These are phyloP conservation scores for Rhododendron williamsianum DNA, from an alignment of 148 eudicot species.

Conservation along the genomic window DNA sequence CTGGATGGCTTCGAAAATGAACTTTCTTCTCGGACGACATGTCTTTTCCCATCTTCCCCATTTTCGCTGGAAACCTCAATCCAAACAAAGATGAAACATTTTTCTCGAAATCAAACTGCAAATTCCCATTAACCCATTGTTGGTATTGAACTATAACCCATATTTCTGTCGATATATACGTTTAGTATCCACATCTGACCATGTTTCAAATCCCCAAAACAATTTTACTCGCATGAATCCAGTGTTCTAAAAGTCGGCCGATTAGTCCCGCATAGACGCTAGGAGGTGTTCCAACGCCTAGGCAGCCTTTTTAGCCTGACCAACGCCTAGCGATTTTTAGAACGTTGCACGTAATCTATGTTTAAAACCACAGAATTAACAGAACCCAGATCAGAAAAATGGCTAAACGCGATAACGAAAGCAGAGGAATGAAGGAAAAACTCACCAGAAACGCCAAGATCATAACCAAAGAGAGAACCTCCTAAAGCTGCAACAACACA, in stretches of 20 bases:
- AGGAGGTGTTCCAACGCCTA: too few relatives aligned
- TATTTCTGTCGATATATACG: neutral
- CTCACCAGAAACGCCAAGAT: slow-evolving; percentile 88
- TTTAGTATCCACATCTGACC: neutral
- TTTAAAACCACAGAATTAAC: neutral
- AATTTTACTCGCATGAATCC: too few relatives aligned
- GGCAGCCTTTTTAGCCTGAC: too few relatives aligned
- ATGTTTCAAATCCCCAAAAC: too few relatives aligned
- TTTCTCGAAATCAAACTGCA: neutral
- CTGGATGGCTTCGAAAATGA: neutral
- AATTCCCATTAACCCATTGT: neutral
- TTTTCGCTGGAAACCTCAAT: neutral
- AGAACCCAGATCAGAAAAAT: neutral
- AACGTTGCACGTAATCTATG: neutral
- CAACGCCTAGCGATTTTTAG: too few relatives aligned
- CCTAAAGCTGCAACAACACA: slow-evolving; percentile 75
- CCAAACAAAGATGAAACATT: neutral
- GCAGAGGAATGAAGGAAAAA: neutral
- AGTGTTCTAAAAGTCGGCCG: too few relatives aligned
- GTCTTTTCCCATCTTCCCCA: neutral
- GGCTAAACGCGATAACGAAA: neutral
- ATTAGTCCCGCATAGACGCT: too few relatives aligned
- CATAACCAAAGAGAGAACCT: slow-evolving; percentile 86
- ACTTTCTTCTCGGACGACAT: neutral
- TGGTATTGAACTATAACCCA: neutral